These are phyloP conservation scores for Nicotiana attenuata DNA, from an alignment of 257 asterid genomes.

Conservation along the genomic window DNA sequence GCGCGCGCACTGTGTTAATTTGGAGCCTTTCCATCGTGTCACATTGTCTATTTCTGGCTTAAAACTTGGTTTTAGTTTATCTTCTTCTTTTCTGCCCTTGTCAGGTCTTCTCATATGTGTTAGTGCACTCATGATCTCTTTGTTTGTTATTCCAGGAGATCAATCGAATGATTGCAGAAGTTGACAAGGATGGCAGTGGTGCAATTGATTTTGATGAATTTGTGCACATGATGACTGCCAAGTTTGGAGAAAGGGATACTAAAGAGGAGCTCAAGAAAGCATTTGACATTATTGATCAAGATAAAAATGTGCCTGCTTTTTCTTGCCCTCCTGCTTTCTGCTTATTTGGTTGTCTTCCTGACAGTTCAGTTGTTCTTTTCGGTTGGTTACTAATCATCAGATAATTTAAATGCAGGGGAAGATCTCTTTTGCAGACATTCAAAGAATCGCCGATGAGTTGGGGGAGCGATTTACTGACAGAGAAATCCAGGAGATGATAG, in stretches of 20 bases:
- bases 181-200: conserved; percentile 94
- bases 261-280: conserved; percentile 93
- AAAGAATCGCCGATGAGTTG: conserved; percentile 74
- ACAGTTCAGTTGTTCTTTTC: conserved; percentile 12
- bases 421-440: conserved; percentile 80
- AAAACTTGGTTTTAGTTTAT: neutral
- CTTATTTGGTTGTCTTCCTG: neutral
- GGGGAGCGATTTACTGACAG: conserved; percentile 64
- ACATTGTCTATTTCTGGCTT: neutral
- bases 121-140: neutral
- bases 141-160: conserved; percentile 55
- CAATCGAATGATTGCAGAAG: conserved; percentile 82
- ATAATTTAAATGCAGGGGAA: conserved; percentile 52
- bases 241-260: conserved; percentile 87
- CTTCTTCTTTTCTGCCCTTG: neutral
- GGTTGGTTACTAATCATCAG: conserved; percentile 11
- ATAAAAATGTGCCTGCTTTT: conserved; percentile 52
- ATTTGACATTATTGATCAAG: conserved; percentile 83
- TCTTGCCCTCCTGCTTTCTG: neutral
- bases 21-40: neutral
- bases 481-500: conserved; percentile 87
- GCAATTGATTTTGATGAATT: conserved; percentile 87
- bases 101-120: neutral
- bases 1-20: neutral
- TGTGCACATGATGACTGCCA: conserved; percentile 90